A percentile compares a stretch with the other conserved stretches of the same genome.
Conservation (phyloP, 495 filamentous ascomycete genomes). For the Talaromyces thailandensis region DNA sequence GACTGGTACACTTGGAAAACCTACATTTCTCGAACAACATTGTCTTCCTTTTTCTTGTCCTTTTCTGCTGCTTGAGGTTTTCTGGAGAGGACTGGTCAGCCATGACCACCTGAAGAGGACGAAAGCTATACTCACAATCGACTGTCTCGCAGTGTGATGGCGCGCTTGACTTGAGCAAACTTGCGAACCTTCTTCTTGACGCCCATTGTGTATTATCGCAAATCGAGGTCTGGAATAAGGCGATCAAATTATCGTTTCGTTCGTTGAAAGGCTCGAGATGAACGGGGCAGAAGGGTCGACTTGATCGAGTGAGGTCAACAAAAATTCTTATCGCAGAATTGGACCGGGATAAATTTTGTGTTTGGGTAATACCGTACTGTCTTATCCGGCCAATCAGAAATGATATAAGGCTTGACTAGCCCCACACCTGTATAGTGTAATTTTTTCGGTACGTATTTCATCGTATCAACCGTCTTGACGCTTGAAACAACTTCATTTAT, state of each 20-base stretch:
- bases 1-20: not conserved
- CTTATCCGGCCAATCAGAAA: not conserved
- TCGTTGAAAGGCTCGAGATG: not conserved
- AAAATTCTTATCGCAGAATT: slow-evolving; percentile 1
- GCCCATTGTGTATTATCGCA: slow-evolving; percentile 3
- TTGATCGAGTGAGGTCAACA: not conserved
- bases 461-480: not conserved
- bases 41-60: slow-evolving; percentile 5
- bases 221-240: not conserved
- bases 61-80: slow-evolving; percentile 5
- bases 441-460: not conserved
- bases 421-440: not conserved
- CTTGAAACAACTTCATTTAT: not conserved
- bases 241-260: not conserved
- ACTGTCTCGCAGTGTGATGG: slow-evolving; percentile 8
- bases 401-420: not conserved
- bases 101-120: not conserved
- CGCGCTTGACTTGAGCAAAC: slow-evolving; percentile 10
- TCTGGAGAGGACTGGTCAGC: not conserved
- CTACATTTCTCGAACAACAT: slow-evolving; percentile 10
- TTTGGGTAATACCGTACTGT: not conserved
- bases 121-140: slow-evolving; percentile 4
- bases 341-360: not conserved
- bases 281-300: not conserved
- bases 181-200: slow-evolving; percentile 10